A percentile compares a stretch with the other conserved stretches of the same genome.
phyloP scores from a whole-genome alignment of 805 yeast species.

The Monosporozyma aerobia region DNA sequence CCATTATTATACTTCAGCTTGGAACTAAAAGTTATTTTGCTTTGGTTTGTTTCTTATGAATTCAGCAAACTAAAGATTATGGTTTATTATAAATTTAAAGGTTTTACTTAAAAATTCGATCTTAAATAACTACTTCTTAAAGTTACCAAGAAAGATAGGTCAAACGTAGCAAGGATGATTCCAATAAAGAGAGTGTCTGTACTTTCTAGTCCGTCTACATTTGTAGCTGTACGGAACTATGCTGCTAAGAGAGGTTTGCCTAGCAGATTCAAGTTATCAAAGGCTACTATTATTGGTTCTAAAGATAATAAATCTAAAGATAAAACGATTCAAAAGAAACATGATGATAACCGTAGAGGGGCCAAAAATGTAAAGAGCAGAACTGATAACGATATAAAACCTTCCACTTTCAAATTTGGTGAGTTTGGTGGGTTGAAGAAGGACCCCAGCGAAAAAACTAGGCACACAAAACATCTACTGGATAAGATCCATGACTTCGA shows the following conservation, averaged over 20 bases:
- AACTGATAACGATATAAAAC: not conserved
- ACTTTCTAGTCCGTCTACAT: not conserved
- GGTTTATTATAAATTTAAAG: not conserved
- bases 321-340: not conserved
- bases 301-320: not conserved
- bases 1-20: not conserved
- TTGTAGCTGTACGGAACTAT: not conserved
- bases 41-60: no score
- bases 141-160: not conserved
- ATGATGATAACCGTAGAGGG: not conserved
- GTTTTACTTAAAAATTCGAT: not conserved
- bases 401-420: constrained; percentile 33
- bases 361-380: not conserved
- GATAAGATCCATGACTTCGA: constrained; percentile 52
- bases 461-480: constrained; percentile 32
- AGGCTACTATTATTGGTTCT: not conserved
- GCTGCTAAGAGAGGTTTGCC: not conserved
- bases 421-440: constrained; percentile 39
- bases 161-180: not conserved
- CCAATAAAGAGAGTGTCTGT: not conserved
- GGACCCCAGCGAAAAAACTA: constrained; percentile 24
- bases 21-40: no score
- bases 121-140: not conserved
- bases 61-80: no score
- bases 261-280: not conserved